These are phyloP conservation scores for Ceratocystis huliohia DNA, from an alignment of 2,329 filamentous ascomycete species.

Conservation along the genomic window DNA sequence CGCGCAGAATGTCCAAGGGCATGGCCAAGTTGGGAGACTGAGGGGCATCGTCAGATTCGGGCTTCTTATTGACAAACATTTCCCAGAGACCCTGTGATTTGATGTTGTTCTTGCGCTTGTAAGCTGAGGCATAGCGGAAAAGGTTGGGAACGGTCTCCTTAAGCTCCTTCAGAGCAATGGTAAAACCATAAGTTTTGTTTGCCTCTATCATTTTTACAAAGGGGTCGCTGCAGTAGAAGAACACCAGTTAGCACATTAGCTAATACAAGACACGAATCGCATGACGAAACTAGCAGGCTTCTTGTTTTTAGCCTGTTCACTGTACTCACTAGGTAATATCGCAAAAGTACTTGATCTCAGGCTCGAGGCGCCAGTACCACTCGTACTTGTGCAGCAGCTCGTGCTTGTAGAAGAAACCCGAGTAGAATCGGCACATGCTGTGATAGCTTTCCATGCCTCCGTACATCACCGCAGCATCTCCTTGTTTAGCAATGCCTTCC, in stretches of 20 bases:
- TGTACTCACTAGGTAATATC: conserved; percentile 81
- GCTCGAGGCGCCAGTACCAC: conserved; percentile 99
- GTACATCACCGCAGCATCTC: conserved; percentile 97
- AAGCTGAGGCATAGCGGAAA: conserved; percentile 96
- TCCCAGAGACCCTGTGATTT: conserved; percentile 92
- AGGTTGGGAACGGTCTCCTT: conserved; percentile 97
- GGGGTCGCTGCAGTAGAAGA: conserved; percentile 52
- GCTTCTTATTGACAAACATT: conserved; percentile 78
- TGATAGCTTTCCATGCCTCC: conserved; percentile 98
- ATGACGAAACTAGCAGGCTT: neutral
- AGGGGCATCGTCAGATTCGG: conserved; percentile 45
- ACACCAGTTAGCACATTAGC: neutral
- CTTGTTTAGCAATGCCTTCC: conserved; percentile 92
- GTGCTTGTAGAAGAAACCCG: conserved; percentile 98
- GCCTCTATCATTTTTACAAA: conserved; percentile 87
- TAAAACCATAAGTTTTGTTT: conserved; percentile 98
- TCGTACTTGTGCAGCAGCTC: conserved; percentile 90
- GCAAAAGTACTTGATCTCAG: conserved; percentile 99
- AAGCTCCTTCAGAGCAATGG: conserved; percentile 95
- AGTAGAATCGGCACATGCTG: conserved; percentile 98
- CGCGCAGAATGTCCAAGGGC: conserved; percentile 69
- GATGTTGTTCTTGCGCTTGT: conserved; percentile 83
- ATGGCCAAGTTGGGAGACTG: conserved; percentile 54
- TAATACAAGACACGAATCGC: neutral
- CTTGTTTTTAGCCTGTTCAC: neutral